Base-by-base conservation (phyloP, 2,329 filamentous ascomycete genomes). In the Aspergillus sp. region DNA sequence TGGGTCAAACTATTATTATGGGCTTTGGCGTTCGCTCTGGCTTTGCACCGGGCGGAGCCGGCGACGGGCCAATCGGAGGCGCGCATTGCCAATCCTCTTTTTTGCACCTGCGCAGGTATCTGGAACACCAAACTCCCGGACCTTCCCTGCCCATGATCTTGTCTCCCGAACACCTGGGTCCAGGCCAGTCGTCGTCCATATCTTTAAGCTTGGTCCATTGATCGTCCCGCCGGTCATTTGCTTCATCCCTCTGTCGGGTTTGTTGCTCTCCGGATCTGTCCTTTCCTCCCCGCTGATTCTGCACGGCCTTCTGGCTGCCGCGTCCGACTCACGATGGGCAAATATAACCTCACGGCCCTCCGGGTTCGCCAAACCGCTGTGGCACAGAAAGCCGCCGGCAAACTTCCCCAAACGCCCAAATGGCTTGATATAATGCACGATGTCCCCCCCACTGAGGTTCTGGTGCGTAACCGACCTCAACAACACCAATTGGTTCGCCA, bases 361-460 rank as follows among this genome's bases (percentile, higher is more conserved):
- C 76, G 77, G 56, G 79, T 81, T 59, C 75, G 79, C 65, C 74
- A 76, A 65, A 78, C 71, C 23, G 79, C 77, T 38, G 65, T 81
- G 45, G 71, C 69, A 30, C 75, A 78, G 63, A 69, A 73, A 57
- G 70, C 73, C 50, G 69, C 68, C 49, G 73, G 72, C 49, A 78
- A 78, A 65, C 75, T 69, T 39, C 63, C 61, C 15, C 67, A 67
- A 43, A 63, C 73, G n/a, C 79, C 78, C 21, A 67, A 70, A 69
- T 89, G 87, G 87, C 84, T 85, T 67, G 73, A 82, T 52, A 79
- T 85, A 10, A 71, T 89, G 45, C 78, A 78, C 63, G 79, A 82
- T 55, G 82, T 87, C 19, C 87, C 87, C 21, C 87, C 87, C 4
- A 77, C 85, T 50, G 82, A 87, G 68, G 80, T 83, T 7, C 79